Base-by-base conservation (phyloP, 805 yeast genomes). In the Starmera quercuum region DNA sequence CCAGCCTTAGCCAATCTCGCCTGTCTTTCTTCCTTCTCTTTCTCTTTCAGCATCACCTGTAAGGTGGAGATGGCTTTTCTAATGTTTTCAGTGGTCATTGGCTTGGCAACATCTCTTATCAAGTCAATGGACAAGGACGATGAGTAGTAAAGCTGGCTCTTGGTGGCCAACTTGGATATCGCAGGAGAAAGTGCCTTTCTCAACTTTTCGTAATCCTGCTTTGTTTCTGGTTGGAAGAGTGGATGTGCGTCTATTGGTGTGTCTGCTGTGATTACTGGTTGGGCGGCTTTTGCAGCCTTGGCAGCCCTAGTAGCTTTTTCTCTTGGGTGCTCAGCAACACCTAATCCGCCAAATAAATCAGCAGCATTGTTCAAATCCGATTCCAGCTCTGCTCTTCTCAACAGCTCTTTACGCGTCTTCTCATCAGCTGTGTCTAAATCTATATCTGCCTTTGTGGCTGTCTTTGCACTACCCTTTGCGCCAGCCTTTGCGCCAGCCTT, bases 351-450 rank as follows among this genome's bases (percentile, higher is more conserved):
- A 54, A 90, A 86, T 47, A 90, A 66, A 48, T 84, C 95, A 7
- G 95, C 90, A 20, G 98, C 97, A 54, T 84, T 85, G 59, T 84
- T 85, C 58, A 90, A 67, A 63, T 90, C 98, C 19, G 95, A 73
- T 31, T 75, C 79, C 39, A 85, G 51, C 61, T 90, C 95, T 15
- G 92, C 95, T 56, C 81, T 68, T 52, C 69, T 79, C 59, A 83
- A 67, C 58, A 87, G 59, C 52, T 82, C 87, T 46, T 66, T 73
- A 52, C 85, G 71, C n/a, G 90, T 78, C 41, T 65, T 67, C 44
- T 75, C 83, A 56, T 85, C 95, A 26, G 83, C 72, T 13, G 64
- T 64, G 40, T 82, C 90, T 41, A 83, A 68, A 30, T 77, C 83
- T 49, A 74, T 47, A 31, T 68, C 51, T 11, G 59, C 65, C 39